Evolutionary conservation across 2,329 filamentous ascomycete species (phyloP).

Genomic region (Zymoseptoria pseudotritici): DNA sequence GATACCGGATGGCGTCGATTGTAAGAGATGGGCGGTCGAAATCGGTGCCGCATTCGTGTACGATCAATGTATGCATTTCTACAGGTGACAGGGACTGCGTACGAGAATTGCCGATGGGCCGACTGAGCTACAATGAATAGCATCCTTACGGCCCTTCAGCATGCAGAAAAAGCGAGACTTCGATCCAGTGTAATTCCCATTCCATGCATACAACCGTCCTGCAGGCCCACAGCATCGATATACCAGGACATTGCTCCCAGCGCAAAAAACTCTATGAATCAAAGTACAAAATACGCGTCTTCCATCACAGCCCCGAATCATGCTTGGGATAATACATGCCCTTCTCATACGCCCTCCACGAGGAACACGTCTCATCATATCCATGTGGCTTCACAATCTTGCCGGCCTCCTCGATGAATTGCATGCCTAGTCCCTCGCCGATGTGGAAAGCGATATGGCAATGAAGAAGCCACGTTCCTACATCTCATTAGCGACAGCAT

Average conservation of each 20-base stretch:
- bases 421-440: conserved; percentile 49
- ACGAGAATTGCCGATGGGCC: neutral
- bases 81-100: neutral
- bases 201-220: neutral
- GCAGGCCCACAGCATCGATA: neutral
- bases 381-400: conserved; percentile 27
- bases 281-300: neutral
- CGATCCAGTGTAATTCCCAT: too few species aligned
- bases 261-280: too few species aligned
- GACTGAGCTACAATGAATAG: neutral
- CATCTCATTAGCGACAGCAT: conserved; percentile 45
- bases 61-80: neutral
- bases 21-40: neutral
- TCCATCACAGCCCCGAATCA: conserved; percentile 33
- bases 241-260: neutral
- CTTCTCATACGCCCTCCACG: conserved; percentile 31
- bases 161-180: too few species aligned
- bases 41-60: neutral
- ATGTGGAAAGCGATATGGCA: conserved; percentile 52
- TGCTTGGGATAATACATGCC: conserved; percentile 29
- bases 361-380: conserved; percentile 25
- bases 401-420: conserved; percentile 44
- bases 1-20: neutral
- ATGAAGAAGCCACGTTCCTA: conserved; percentile 38
- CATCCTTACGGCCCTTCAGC: too few species aligned